A percentile compares a stretch with the other conserved stretches of the same genome.
Conservation (phyloP, 306 rosid genomes). For the Prunus salicina region DNA sequence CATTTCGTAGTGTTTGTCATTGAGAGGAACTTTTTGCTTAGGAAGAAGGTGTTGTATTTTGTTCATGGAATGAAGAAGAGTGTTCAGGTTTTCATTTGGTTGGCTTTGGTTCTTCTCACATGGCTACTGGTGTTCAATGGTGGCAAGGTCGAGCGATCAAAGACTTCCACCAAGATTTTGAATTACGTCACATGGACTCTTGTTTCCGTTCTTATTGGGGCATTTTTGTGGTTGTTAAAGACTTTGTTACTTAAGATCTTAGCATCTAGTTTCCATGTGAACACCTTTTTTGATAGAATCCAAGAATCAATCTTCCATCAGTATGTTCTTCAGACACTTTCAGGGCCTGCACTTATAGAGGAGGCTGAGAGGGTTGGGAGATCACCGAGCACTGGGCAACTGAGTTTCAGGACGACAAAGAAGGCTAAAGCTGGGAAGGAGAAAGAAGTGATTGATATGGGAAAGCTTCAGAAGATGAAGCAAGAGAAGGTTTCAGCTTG, state of each 20-base stretch:
- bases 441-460: constrained; percentile 67
- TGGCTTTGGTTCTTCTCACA: constrained; percentile 59
- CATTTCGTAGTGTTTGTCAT: constrained; percentile 66
- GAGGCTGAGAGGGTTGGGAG: constrained; percentile 59
- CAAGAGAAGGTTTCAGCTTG: constrained; percentile 90
- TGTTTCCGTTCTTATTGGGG: constrained; percentile 65
- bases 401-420: constrained; percentile 62
- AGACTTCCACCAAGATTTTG: constrained; percentile 40
- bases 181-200: constrained; percentile 66
- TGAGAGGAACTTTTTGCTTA: constrained; percentile 74
- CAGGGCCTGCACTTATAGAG: constrained; percentile 66
- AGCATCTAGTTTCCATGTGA: constrained; percentile 80
- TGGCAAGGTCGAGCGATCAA: constrained; percentile 39
- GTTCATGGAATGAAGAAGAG: constrained; percentile 88
- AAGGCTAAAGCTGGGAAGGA: constrained; percentile 38
- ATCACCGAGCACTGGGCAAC: constrained; percentile 44
- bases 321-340: constrained; percentile 73
- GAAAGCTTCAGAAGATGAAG: constrained; percentile 70
- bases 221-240: constrained; percentile 70
- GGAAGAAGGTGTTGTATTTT: constrained; percentile 82
- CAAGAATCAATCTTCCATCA: constrained; percentile 86
- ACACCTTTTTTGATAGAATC: constrained; percentile 81
- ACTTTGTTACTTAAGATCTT: constrained; percentile 58
- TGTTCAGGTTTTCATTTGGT: constrained; percentile 73
- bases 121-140: constrained; percentile 62